A percentile compares a stretch with the other conserved stretches of the same genome.
phyloP scores from a whole-genome alignment of 768 basidiomycete species.

The Lactifluus piperatus region DNA sequence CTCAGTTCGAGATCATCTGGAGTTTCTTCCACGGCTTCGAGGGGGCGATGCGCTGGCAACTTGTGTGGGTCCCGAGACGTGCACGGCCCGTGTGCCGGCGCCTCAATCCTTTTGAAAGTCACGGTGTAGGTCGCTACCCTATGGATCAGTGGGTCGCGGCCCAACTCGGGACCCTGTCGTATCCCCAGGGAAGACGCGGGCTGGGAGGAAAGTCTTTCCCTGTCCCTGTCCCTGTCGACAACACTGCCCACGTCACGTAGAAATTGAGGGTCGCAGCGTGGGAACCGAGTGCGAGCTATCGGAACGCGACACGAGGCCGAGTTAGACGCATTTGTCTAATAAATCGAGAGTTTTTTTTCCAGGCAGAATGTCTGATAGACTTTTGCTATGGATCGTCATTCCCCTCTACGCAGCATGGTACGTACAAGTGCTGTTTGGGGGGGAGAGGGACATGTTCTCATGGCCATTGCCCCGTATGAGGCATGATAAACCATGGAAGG shows the following conservation, averaged over 20 bases:
- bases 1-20: background rate
- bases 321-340: background rate
- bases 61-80: background rate
- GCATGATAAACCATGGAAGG: too few species aligned
- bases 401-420: background rate
- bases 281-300: background rate
- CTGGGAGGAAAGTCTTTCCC: background rate
- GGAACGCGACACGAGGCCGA: background rate
- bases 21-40: too few species aligned
- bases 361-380: background rate
- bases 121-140: too few species aligned
- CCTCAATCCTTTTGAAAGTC: too few species aligned
- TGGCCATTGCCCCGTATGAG: background rate
- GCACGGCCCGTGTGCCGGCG: background rate
- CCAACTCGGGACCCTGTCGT: background rate
- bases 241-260: background rate
- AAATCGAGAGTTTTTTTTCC: background rate
- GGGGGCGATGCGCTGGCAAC: too few species aligned
- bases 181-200: background rate
- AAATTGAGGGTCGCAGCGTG: background rate
- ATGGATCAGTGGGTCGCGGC: background rate
- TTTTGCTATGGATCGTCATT: background rate
- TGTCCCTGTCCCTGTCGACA: background rate
- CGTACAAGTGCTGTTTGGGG: background rate
- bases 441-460: background rate